Evolutionary conservation across 805 yeast genomes (phyloP), one percentile per base, ranked within the genome.

Genomic region (Candida argentea): DNA sequence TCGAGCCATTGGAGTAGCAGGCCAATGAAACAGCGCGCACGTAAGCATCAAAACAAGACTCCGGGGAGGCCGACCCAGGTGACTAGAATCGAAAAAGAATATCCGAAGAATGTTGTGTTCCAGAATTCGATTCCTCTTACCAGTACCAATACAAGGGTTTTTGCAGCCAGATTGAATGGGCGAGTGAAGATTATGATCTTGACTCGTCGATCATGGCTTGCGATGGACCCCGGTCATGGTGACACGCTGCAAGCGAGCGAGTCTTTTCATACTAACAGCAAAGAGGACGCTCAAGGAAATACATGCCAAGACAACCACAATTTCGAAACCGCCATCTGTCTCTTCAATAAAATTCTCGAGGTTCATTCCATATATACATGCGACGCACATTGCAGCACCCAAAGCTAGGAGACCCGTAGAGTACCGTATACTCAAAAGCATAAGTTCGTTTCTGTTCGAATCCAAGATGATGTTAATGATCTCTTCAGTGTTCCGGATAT

Each of bases 281-380:
- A 84, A 70, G 7, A 86, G 56, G 5, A 58, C 38, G 1, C 65
- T 31, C 20, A 70, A 39, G 3, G 55, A 28, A 6, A 70, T 44
- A 2, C 74, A 57, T 1, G 77, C 58, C 2, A 62, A 35, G 1
- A 64, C 50, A 5, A 73, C 48, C 5, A 59, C 49, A 5, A 43
- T 24, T 34, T 57, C 61, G 46, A 85, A 82, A 18, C 95, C 95
- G 37, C 67, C 65, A 31, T 70, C 67, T 2, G 75, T 59, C 32
- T 86, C 94, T 49, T 91, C 99, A 14, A 91, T 76, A 22, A 82
- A 86, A 54, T 89, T 91, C 45, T 81, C 84, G 50, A 91, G 60
- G 53, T 91, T 91, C 98, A 91, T 91, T 20, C 99, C 99, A 52
- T 87, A 91, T 7, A 85, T 59, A 0, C 95, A 80, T 2, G 94